phyloP scores from a whole-genome alignment of 768 basidiomycete species.

The Clitopilus passeckerianus region DNA sequence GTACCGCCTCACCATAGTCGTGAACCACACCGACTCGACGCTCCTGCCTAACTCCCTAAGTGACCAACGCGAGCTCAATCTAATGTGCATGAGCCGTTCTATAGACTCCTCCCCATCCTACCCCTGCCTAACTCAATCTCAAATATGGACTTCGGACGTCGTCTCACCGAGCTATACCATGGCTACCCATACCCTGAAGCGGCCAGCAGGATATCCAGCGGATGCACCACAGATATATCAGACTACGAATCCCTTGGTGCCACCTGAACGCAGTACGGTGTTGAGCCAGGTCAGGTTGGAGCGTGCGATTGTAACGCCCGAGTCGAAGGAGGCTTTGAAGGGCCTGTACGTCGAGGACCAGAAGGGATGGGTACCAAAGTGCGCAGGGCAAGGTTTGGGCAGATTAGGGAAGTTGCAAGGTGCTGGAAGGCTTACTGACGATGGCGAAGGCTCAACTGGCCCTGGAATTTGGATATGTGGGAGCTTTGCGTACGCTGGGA shows the following conservation, averaged over 20 bases:
- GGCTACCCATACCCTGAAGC: conserved; percentile 60
- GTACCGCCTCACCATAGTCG: conserved; percentile 53
- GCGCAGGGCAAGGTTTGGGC: conserved; percentile 27
- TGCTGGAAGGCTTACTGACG: conserved; percentile 24
- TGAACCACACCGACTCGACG: conserved; percentile 64
- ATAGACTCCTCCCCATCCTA: background rate
- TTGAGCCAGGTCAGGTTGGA: conserved; percentile 58
- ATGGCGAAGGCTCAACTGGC: conserved; percentile 18
- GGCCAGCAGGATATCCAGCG: conserved; percentile 26
- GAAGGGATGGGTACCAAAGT: conserved; percentile 36
- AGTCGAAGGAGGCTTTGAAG: conserved; percentile 46
- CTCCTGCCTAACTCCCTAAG: conserved; percentile 45
- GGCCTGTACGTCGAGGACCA: conserved; percentile 34
- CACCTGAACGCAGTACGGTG: conserved; percentile 40
- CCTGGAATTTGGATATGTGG: conserved; percentile 71
- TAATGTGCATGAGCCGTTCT: conserved; percentile 27
- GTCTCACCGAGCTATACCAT: conserved; percentile 47
- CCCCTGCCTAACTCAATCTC: background rate
- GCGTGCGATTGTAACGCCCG: conserved; percentile 51
- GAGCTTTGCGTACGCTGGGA: conserved; percentile 64
- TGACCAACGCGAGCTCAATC: conserved; percentile 66
- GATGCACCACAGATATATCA: conserved; percentile 46
- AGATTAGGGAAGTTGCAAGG: conserved; percentile 51
- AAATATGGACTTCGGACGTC: conserved; percentile 24
- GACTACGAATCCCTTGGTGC: conserved; percentile 69